These are phyloP conservation scores for Desmodesmus armatus DNA, from an alignment of 139 green algal genomes.

Conservation along the genomic window DNA sequence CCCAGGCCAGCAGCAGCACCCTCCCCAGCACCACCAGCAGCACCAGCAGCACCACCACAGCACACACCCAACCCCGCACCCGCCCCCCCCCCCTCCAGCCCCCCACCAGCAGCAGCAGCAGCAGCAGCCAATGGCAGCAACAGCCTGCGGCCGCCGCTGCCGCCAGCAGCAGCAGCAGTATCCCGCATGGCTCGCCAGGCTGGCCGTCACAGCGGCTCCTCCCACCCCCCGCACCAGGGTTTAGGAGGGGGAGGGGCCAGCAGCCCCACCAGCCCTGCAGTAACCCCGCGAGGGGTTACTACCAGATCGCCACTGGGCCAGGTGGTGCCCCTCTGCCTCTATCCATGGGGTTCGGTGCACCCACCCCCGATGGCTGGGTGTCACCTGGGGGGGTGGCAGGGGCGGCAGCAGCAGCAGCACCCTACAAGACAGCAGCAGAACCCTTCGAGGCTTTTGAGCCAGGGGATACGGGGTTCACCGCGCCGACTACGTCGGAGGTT, in stretches of 20 bases:
- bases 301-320: not conserved
- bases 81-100: too few relatives aligned
- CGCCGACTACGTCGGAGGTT: constrained; percentile 18
- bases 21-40: not conserved
- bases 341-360: not conserved
- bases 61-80: not conserved
- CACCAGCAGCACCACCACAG: not conserved
- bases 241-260: too few relatives aligned
- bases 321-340: not conserved
- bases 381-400: too few relatives aligned
- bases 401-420: not conserved
- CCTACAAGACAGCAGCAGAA: not conserved
- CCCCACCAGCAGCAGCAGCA: not conserved
- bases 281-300: too few relatives aligned
- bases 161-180: not conserved
- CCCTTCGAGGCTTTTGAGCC: constrained; percentile 43
- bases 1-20: not conserved
- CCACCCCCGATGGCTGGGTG: too few relatives aligned
- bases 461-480: constrained; percentile 23
- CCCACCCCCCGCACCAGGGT: too few relatives aligned
- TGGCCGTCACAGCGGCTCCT: too few relatives aligned
- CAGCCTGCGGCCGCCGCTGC: not conserved
- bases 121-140: not conserved
- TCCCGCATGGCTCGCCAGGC: not conserved
- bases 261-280: too few relatives aligned